Conservation (phyloP, 2,329 filamentous ascomycete genomes). For the Talaromyces sp. region DNA sequence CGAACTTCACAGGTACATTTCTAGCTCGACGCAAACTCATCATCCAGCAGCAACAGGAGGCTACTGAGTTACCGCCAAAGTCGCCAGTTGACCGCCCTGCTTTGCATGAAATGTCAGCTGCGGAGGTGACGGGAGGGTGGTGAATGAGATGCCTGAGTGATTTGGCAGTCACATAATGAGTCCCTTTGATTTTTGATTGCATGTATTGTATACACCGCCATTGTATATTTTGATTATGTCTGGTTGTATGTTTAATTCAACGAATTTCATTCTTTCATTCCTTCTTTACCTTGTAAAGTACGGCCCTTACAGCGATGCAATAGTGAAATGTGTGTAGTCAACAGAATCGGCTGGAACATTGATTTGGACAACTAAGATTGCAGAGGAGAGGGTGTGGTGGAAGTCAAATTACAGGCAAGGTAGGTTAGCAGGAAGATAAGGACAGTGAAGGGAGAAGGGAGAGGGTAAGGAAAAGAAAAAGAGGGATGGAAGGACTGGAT, state of each 20-base stretch:
- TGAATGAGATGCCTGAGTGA: constrained; percentile 3
- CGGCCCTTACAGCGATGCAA: neutral
- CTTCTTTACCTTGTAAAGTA: neutral
- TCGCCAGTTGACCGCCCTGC: neutral
- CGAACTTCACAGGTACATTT: no score
- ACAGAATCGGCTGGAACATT: no score
- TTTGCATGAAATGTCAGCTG: neutral
- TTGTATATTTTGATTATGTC: neutral
- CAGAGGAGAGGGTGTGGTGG: no score
- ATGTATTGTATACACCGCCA: neutral
- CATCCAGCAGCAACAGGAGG: neutral
- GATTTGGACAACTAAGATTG: no score
- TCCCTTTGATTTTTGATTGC: neutral
- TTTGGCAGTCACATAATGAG: neutral
- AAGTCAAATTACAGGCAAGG: neutral
- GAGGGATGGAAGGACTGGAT: neutral
- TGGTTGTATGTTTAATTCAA: neutral
- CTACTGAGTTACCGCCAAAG: neutral
- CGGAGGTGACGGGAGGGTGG: neutral
- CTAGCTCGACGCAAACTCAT: no score
- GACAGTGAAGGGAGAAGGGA: neutral
- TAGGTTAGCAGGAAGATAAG: no score
- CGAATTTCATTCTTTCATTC: neutral
- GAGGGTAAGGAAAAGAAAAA: no score
- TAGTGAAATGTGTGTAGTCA: no score